Evolutionary conservation across 2,329 filamentous ascomycete species (phyloP).

Genomic region (Hymenoscyphus salicellus): DNA sequence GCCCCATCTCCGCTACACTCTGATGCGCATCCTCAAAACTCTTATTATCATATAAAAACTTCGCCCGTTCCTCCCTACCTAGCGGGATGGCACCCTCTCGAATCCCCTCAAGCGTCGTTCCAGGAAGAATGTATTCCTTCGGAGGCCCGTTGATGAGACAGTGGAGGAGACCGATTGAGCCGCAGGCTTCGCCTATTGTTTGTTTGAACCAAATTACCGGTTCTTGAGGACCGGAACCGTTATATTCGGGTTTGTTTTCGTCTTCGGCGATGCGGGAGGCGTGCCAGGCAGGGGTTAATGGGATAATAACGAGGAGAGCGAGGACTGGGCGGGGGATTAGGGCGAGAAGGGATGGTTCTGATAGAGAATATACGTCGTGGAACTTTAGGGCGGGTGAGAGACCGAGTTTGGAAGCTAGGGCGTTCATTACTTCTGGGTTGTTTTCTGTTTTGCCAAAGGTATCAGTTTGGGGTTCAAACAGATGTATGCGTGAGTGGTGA

Average conservation of each 20-base stretch:
- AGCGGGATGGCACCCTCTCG: conserved; percentile 69
- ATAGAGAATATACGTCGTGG: conserved; percentile 91
- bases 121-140: conserved; percentile 67
- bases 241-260: conserved; percentile 59
- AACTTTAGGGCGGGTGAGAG: conserved; percentile 72
- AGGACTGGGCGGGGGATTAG: conserved; percentile 88
- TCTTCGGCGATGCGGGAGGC: conserved; percentile 74
- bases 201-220: conserved; percentile 94
- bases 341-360: conserved; percentile 78
- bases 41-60: conserved; percentile 73
- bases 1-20: conserved; percentile 80
- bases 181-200: conserved; percentile 93
- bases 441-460: conserved; percentile 47
- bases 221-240: conserved; percentile 66
- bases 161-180: conserved; percentile 85
- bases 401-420: conserved; percentile 78
- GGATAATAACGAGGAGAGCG: conserved; percentile 91
- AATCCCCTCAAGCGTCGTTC: conserved; percentile 54
- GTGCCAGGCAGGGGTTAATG: conserved; percentile 79
- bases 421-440: conserved; percentile 87
- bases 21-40: conserved; percentile 77
- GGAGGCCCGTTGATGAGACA: conserved; percentile 76
- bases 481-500: neutral
- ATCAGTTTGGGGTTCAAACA: neutral
- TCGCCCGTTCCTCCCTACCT: conserved; percentile 62